Percentiles rank a stretch among this genome's conserved stretches.
These are phyloP conservation scores for Rhodotorula sp. DNA, from an alignment of 1,284 basidiomycete genomes.

Conservation along the genomic window DNA sequence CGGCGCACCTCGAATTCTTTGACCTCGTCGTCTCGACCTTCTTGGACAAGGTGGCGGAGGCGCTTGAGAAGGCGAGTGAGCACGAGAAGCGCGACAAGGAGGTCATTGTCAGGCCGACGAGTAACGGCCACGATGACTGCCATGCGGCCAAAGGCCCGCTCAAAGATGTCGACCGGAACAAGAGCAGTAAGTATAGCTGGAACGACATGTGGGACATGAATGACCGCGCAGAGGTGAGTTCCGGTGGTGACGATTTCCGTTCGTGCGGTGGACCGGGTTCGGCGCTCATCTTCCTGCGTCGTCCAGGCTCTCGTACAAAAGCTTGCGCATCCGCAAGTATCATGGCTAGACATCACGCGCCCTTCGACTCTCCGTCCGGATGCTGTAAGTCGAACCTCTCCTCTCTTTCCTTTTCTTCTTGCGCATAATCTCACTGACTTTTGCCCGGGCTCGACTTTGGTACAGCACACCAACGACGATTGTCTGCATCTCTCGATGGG, in stretches of 20 bases:
- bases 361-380: constrained; percentile 1
- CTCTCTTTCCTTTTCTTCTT: background rate
- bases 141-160: background rate
- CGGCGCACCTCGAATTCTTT: constrained; percentile 3
- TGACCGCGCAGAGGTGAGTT: background rate
- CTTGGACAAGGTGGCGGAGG: background rate
- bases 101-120: constrained; percentile 3
- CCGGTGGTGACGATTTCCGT: too few species aligned
- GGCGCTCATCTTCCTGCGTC: background rate
- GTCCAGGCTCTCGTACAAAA: background rate
- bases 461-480: constrained; percentile 16
- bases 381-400: background rate
- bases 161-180: background rate
- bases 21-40: background rate
- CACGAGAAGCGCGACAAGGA: background rate
- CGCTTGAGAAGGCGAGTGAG: background rate
- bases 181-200: constrained; percentile 2
- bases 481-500: constrained; percentile 15
- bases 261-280: too few species aligned
- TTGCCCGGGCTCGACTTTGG: too few species aligned
- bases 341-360: background rate
- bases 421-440: too few species aligned
- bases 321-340: background rate
- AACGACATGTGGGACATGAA: constrained; percentile 6
- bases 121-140: constrained; percentile 11